These are phyloP conservation scores for Salix udensis DNA, from an alignment of 345 rosid species.

Conservation along the genomic window DNA sequence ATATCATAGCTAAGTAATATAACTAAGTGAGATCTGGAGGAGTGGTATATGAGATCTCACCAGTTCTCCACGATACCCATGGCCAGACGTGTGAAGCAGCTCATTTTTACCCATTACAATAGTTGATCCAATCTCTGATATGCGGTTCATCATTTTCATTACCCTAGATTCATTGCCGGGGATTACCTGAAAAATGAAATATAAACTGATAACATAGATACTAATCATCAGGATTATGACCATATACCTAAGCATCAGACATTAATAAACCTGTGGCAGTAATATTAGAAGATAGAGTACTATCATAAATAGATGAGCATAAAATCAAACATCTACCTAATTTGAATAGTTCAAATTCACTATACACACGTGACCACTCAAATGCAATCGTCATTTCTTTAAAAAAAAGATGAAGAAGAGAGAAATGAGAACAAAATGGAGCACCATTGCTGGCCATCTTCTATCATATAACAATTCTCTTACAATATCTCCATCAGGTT, in stretches of 20 bases:
- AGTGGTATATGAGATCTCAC: constrained; percentile 37
- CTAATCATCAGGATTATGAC: background rate
- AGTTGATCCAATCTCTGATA: constrained; percentile 85
- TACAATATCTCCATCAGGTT: background rate
- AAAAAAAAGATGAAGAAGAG: background rate
- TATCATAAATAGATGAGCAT: background rate
- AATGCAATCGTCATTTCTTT: background rate
- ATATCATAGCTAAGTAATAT: background rate
- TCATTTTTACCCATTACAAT: constrained; percentile 87
- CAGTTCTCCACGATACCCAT: constrained; percentile 94
- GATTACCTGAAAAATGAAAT: constrained; percentile 59
- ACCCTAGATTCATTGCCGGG: constrained; percentile 98
- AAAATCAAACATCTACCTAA: background rate
- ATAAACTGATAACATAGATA: background rate
- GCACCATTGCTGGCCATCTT: background rate
- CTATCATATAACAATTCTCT: background rate
- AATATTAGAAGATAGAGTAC: background rate
- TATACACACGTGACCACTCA: background rate
- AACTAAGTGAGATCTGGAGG: background rate
- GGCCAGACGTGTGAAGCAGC: constrained; percentile 92
- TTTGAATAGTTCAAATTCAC: background rate
- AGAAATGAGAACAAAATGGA: background rate
- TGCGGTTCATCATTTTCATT: constrained; percentile 95
- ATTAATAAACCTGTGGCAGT: background rate
- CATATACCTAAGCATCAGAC: background rate